Evolutionary conservation across 2,329 filamentous ascomycete genomes (phyloP).

Genomic region (Colletotrichum sojae): DNA sequence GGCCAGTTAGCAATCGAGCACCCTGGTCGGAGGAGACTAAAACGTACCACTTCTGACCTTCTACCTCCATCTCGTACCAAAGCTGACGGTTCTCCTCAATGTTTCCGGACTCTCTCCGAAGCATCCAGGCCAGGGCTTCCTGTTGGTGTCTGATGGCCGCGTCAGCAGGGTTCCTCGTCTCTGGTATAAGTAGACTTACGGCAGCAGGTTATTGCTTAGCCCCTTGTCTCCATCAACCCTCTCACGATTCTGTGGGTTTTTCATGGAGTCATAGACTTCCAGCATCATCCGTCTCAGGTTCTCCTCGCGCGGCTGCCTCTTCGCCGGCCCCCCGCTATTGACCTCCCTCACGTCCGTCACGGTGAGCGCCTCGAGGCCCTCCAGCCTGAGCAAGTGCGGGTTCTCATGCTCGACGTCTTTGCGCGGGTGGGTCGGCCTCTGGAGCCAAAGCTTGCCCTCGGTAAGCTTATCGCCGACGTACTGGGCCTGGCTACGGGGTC

Average conservation of each 20-base stretch:
- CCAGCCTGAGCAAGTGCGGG: conserved; percentile 49
- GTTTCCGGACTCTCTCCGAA: conserved; percentile 54
- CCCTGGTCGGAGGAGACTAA: neutral
- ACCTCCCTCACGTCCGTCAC: neutral
- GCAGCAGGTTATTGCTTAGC: conserved; percentile 44
- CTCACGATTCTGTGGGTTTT: conserved; percentile 42
- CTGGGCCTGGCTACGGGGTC: conserved; percentile 42
- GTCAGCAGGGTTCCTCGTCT: neutral
- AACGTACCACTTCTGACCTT: conserved; percentile 48
- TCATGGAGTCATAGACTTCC: conserved; percentile 42
- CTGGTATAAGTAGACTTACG: conserved; percentile 41
- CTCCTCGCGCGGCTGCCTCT: conserved; percentile 16
- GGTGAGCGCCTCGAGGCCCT: conserved; percentile 38
- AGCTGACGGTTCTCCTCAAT: conserved; percentile 49
- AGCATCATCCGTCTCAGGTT: conserved; percentile 35
- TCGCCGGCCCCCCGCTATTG: neutral
- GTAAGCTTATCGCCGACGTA: conserved; percentile 49
- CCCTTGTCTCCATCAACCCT: conserved; percentile 42
- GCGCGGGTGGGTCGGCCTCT: conserved; percentile 48
- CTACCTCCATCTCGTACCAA: conserved; percentile 47
- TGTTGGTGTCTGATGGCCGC: conserved; percentile 52
- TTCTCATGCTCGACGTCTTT: conserved; percentile 47
- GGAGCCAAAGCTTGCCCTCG: conserved; percentile 51
- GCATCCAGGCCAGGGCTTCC: conserved; percentile 55
- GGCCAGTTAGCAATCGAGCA: neutral